Conservation (phyloP, 2,329 filamentous ascomycete species). For the Paraphoma chrysanthemicola region DNA sequence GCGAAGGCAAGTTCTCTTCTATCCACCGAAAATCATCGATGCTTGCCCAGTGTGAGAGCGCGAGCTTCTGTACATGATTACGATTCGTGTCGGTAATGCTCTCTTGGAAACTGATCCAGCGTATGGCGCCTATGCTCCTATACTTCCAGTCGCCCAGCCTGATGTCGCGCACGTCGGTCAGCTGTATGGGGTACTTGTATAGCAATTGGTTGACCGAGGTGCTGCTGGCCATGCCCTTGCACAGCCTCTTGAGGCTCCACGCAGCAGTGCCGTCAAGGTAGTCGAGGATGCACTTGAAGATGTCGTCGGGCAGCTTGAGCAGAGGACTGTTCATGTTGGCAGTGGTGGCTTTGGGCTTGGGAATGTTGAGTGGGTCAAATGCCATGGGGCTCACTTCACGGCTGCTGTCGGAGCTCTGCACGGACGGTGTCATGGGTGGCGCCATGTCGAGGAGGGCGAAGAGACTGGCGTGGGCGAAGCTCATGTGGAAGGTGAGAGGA, state of each 20-base stretch:
- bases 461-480: slow-evolving; percentile 21
- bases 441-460: slow-evolving; percentile 31
- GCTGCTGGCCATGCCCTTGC: slow-evolving; percentile 40
- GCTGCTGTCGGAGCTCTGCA: slow-evolving; percentile 26
- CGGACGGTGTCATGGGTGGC: slow-evolving; percentile 18
- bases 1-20: slow-evolving; percentile 42
- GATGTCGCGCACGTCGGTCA: slow-evolving; percentile 39
- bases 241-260: slow-evolving; percentile 42
- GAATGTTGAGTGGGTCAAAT: slow-evolving; percentile 23
- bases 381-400: slow-evolving; percentile 31
- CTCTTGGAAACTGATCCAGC: slow-evolving; percentile 41
- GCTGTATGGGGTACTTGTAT: slow-evolving; percentile 41
- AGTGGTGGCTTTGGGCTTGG: slow-evolving; percentile 17
- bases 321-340: slow-evolving; percentile 31
- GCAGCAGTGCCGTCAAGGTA: slow-evolving; percentile 43
- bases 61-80: slow-evolving; percentile 41
- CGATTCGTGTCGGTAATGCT: slow-evolving; percentile 43
- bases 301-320: slow-evolving; percentile 43
- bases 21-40: slow-evolving; percentile 48
- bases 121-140: slow-evolving; percentile 27
- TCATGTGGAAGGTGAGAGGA: slow-evolving; percentile 10
- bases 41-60: slow-evolving; percentile 45
- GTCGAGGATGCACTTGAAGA: slow-evolving; percentile 46
- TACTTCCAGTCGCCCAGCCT: slow-evolving; percentile 45
- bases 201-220: slow-evolving; percentile 39